These are phyloP conservation scores for Tolypocladium inflatum DNA, from an alignment of 2,329 filamentous ascomycete genomes.

Conservation along the genomic window DNA sequence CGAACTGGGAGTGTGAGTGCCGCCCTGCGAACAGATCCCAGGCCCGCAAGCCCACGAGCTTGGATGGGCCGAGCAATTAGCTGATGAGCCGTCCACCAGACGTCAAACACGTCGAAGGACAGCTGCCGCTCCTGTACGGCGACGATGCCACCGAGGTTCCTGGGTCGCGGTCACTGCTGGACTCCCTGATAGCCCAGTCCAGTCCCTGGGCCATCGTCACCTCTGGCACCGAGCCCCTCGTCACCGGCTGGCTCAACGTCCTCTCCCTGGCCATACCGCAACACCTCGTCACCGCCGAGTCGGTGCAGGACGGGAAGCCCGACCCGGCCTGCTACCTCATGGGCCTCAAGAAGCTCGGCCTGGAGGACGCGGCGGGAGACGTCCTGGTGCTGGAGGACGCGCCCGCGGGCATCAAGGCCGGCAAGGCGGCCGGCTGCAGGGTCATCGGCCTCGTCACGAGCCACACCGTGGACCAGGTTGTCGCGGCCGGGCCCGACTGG, in stretches of 20 bases:
- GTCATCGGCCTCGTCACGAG: constrained; percentile 81
- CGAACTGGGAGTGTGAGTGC: constrained; percentile 83
- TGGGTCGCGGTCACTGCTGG: constrained; percentile 64
- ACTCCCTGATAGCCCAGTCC: constrained; percentile 48
- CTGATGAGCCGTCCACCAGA: constrained; percentile 38
- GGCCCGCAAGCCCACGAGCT: background rate
- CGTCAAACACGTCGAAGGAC: constrained; percentile 66
- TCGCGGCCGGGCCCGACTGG: constrained; percentile 75
- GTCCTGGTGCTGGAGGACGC: constrained; percentile 83
- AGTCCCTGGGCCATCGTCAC: constrained; percentile 83
- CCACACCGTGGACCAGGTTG: constrained; percentile 63
- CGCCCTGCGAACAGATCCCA: background rate
- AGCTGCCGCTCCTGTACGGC: constrained; percentile 69
- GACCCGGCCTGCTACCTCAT: constrained; percentile 66
- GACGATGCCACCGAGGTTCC: constrained; percentile 76
- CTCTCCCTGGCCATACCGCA: constrained; percentile 56
- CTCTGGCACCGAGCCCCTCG: constrained; percentile 58
- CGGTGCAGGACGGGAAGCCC: constrained; percentile 66
- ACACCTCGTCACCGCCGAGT: constrained; percentile 65
- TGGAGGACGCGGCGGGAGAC: constrained; percentile 34
- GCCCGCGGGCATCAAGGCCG: constrained; percentile 73
- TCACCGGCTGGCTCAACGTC: constrained; percentile 62
- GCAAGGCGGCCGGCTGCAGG: constrained; percentile 76
- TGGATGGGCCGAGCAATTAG: background rate
- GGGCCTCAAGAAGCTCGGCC: constrained; percentile 51